Conservation (phyloP, 2,329 filamentous ascomycete genomes). For the Fusarium succisae region DNA sequence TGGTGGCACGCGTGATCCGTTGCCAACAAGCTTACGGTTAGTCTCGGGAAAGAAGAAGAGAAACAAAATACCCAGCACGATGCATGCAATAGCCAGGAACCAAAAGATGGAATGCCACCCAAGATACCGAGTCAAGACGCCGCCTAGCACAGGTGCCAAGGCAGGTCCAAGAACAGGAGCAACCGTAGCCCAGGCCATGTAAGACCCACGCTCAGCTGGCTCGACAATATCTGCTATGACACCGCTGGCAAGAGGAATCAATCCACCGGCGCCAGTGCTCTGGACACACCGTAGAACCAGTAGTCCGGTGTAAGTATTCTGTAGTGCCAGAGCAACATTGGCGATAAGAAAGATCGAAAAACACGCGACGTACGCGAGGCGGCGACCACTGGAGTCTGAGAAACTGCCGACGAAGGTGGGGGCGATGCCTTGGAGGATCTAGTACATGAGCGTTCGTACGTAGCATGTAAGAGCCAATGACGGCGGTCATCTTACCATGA, state of each 20-base stretch:
- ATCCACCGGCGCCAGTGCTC: not conserved
- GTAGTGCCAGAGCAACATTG: not conserved
- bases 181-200: not conserved
- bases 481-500: not conserved
- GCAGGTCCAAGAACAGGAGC: not conserved
- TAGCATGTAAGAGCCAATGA: not conserved
- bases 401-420: not conserved
- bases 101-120: not conserved
- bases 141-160: not conserved
- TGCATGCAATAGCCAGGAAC: not conserved
- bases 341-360: not conserved
- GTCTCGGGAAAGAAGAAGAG: not conserved
- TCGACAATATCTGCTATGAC: not conserved
- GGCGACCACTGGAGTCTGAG: not conserved
- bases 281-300: not conserved
- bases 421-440: not conserved
- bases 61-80: fast-evolving
- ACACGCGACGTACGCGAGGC: not conserved
- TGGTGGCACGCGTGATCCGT: not conserved
- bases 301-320: not conserved
- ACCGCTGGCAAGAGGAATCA: not conserved
- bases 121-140: not conserved
- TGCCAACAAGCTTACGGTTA: not conserved
- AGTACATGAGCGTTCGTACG: fast-evolving
- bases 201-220: not conserved